Evolutionary conservation across 225 moss, liverwort and hornwort genomes (phyloP), one percentile per base, ranked within the genome.

Genomic region (Lunularia cruciata): DNA sequence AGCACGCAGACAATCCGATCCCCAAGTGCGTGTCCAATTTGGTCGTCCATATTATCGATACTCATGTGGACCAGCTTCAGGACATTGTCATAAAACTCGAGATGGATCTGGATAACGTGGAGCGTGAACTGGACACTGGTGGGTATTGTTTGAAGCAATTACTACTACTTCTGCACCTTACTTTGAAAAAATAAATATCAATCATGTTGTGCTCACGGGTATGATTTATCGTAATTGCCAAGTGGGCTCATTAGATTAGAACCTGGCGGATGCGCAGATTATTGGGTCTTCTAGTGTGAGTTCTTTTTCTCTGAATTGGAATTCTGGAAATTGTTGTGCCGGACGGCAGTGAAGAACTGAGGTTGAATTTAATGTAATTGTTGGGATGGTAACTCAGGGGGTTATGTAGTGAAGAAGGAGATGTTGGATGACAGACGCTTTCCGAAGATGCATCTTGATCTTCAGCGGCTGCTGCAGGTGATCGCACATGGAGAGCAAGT

Each of bases 401-500:
- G 86, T 8, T 89, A 89, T 64, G 85, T 86, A 11, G 85, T 83
- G 15, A 94, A 85, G 85, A 94, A 91, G 72, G 91, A 91, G 75
- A 89, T 91, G 94, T 53, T 91, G 69, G 94, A 94, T 28, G 87
- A 88, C 47, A 77, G 94, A 16, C 83, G 91, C n/a, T 94, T 94
- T 63, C 91, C 94, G 0, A 91, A 94, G 73, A 94, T 94, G 94
- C 94, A 94, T 63, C 75, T 94, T 69, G 87, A 91, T 61, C 59
- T 94, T 56, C 94, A 91, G 75, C 71, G 94, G 38, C 79, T 94
- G 62, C 74, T 94, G 73, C 94, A 94, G 51, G 91, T 87, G 48
- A 75, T 91, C 36, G 91, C 94, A 4, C 94, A 94, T 28, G 94
- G 94, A 8, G 94, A 94, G 43, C 83, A 91, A 69, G 94, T 94